Evolutionary conservation across 495 filamentous ascomycete genomes (phyloP).

Genomic region (Hyaloscypha hepaticicola): DNA sequence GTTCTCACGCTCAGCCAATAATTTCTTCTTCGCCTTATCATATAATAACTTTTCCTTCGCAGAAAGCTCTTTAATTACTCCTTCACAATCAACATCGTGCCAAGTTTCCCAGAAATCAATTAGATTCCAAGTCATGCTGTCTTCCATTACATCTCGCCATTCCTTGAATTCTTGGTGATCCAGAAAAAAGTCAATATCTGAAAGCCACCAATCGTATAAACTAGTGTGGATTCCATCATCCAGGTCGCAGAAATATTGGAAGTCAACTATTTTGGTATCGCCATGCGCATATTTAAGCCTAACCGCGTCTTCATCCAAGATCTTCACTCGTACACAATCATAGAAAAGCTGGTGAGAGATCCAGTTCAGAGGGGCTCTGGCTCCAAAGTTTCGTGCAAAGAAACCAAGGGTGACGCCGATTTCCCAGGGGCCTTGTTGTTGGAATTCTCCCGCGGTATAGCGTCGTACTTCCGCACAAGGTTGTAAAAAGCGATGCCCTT

Average conservation of each 20-base stretch:
- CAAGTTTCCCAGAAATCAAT: constrained; percentile 21
- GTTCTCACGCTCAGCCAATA: constrained; percentile 18
- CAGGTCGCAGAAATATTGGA: constrained; percentile 25
- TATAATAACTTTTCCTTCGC: constrained; percentile 23
- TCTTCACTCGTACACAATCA: constrained; percentile 24
- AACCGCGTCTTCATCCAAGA: constrained; percentile 20
- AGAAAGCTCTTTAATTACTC: constrained; percentile 18
- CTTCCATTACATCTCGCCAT: constrained; percentile 22
- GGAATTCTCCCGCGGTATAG: constrained; percentile 16
- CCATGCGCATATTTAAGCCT: constrained; percentile 22
- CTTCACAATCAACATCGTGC: constrained; percentile 18
- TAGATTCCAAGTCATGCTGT: constrained; percentile 24
- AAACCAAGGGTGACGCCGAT: constrained; percentile 22
- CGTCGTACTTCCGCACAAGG: constrained; percentile 13
- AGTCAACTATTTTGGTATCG: constrained; percentile 26
- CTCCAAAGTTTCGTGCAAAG: constrained; percentile 23
- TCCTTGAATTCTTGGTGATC: constrained; percentile 23
- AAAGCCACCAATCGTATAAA: constrained; percentile 30
- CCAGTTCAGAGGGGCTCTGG: constrained; percentile 23
- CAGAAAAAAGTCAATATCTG: constrained; percentile 26
- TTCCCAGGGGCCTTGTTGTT: constrained; percentile 21
- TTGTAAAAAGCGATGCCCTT: constrained; percentile 16
- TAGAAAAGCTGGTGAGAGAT: constrained; percentile 24
- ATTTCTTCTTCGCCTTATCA: constrained; percentile 16
- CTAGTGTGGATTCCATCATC: constrained; percentile 24